Conservation (phyloP, 495 filamentous ascomycete genomes). For the Peziza echinospora region DNA sequence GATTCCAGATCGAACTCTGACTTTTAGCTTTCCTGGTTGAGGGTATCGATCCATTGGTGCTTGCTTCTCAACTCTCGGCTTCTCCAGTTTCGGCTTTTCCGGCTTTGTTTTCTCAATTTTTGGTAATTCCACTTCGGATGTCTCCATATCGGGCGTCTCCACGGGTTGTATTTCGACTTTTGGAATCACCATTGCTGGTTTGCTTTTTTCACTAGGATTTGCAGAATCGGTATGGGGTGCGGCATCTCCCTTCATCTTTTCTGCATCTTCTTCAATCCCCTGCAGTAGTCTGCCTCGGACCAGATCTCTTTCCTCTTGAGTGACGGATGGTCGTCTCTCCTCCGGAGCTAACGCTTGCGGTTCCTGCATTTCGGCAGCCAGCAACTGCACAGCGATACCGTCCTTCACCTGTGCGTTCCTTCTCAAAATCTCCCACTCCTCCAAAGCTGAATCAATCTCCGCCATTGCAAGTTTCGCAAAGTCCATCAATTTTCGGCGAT, state of each 20-base stretch:
- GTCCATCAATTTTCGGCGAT: slow-evolving; percentile 18
- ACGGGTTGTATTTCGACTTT: too few species aligned
- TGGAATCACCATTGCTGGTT: too few species aligned
- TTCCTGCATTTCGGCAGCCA: too few species aligned
- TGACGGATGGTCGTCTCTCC: neutral
- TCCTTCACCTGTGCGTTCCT: slow-evolving; percentile 3
- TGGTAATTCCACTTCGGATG: too few species aligned
- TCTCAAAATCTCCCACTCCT: slow-evolving; percentile 15
- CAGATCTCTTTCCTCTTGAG: neutral
- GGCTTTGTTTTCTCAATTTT: too few species aligned
- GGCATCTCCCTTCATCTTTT: neutral
- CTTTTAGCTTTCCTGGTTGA: too few species aligned
- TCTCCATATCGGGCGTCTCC: too few species aligned
- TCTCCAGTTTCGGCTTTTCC: too few species aligned
- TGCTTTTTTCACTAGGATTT: neutral
- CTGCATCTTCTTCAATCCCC: slow-evolving; percentile 8
- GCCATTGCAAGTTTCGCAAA: slow-evolving; percentile 19
- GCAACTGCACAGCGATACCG: too few species aligned
- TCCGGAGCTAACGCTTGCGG: slow-evolving; percentile 1
- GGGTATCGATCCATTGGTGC: too few species aligned
- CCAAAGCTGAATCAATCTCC: slow-evolving; percentile 19
- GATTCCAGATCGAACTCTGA: too few species aligned
- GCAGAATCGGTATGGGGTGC: neutral
- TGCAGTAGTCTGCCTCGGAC: slow-evolving; percentile 1
- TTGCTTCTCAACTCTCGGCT: too few species aligned